Base-by-base conservation (phyloP, 805 yeast genomes). In the Millerozyma miso region DNA sequence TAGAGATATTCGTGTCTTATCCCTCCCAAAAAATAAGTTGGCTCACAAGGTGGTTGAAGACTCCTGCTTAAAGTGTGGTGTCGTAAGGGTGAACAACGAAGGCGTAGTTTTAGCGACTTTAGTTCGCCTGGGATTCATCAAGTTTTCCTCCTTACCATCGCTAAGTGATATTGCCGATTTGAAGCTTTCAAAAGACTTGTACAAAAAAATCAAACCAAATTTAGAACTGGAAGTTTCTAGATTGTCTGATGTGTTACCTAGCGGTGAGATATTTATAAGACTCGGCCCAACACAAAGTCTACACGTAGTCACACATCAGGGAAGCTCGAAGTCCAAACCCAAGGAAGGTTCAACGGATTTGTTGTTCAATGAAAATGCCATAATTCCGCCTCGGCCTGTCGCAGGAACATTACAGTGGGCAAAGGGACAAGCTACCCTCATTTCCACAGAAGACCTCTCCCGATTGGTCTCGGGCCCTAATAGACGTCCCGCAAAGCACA, bases 381-480 rank as follows among this genome's bases (percentile, higher is more conserved):
- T 75, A 4, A 76, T 84, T 16, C 95, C 96, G 1, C 77, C 79
- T 26, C 73, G 98, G 38, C 99, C 99, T 2, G 73, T 79, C 3
- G 79, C 87, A 4, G 79, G 88, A 31, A 77, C 93, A 0, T 69
- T 86, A 35, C 91, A 84, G 60, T 86, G 97, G 93, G 87, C 93
- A 4, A 79, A 83, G 50, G 97, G 97, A 2, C 67, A 60, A 36
- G 67, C 84, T 0, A 79, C 79, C 15, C 72, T 74, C 47, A 74
- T 83, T n/a, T 67, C 81, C 2, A 60, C 75, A 17, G 71, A 74
- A 1, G 95, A 87, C 47, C 69, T 93, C 40, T 83, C 85, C 45
- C 42, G 55, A 10, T 56, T 88, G 35, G 72, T 91, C 32, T 87
- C 85, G 4, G 97, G 97, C 1, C 83, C 82, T 0, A 77, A 79